Conservation (phyloP, 768 basidiomycete species). For the Boletus bicolor region DNA sequence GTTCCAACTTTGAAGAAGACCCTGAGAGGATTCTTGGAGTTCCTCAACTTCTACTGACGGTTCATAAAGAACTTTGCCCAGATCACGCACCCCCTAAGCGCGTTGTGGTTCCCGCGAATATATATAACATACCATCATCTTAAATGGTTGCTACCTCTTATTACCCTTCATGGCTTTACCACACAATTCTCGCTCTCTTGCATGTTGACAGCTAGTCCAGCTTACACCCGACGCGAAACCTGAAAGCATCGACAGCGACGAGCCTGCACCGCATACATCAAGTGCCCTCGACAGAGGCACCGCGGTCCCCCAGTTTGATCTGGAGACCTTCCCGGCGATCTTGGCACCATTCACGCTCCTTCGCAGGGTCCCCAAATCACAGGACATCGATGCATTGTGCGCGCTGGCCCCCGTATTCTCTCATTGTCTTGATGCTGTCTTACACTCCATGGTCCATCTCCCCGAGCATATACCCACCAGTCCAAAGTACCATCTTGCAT, state of each 20-base stretch:
- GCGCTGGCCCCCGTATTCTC: slow-evolving; percentile 27
- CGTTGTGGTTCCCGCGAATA: slow-evolving; percentile 1
- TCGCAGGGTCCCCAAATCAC: slow-evolving; percentile 19
- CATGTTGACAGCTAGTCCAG: neutral
- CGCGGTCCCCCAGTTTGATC: slow-evolving; percentile 22
- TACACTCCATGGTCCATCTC: slow-evolving; percentile 25
- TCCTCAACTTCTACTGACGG: no score
- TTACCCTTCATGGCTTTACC: slow-evolving; percentile 9
- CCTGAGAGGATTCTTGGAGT: no score
- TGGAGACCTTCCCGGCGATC: slow-evolving; percentile 39
- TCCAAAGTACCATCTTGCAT: slow-evolving; percentile 21
- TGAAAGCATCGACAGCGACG: slow-evolving; percentile 25
- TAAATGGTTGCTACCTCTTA: neutral
- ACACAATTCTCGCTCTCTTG: slow-evolving; percentile 9
- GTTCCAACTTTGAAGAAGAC: no score
- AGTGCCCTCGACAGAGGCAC: neutral
- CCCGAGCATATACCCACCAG: slow-evolving; percentile 20
- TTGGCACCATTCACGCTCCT: slow-evolving; percentile 29
- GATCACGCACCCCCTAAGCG: no score
- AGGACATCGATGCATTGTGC: slow-evolving; percentile 27
- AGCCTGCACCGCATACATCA: slow-evolving; percentile 26
- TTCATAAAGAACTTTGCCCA: no score
- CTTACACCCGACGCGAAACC: slow-evolving; percentile 12
- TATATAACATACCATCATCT: neutral
- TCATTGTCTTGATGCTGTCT: slow-evolving; percentile 25